A percentile compares a stretch with the other conserved stretches of the same genome.
These are phyloP conservation scores for Clavispora vitiphila DNA, from an alignment of 805 yeast species.

Conservation along the genomic window DNA sequence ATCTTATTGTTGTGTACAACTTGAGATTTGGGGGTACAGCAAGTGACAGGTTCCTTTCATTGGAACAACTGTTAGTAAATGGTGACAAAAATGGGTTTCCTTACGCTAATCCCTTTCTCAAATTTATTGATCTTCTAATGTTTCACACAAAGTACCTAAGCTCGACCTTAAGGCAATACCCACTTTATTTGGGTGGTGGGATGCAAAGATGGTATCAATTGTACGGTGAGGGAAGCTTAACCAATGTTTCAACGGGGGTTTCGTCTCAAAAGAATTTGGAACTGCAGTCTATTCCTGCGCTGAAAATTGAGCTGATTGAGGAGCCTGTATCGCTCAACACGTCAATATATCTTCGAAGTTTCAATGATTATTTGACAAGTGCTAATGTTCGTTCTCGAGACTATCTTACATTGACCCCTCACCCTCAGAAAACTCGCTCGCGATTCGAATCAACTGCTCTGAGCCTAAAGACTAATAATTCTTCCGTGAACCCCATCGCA, in stretches of 20 bases:
- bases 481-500: neutral
- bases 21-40: slow-evolving; percentile 29
- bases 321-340: neutral
- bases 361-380: slow-evolving; percentile 11
- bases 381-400: slow-evolving; percentile 1
- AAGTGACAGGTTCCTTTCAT: slow-evolving; percentile 26
- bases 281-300: neutral
- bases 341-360: slow-evolving; percentile 7
- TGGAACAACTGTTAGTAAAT: slow-evolving; percentile 34
- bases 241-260: neutral
- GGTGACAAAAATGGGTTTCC: slow-evolving; percentile 34
- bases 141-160: slow-evolving; percentile 30
- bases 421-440: neutral
- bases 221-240: slow-evolving; percentile 23
- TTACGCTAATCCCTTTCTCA: slow-evolving; percentile 51
- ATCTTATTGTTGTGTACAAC: slow-evolving; percentile 64
- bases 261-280: neutral
- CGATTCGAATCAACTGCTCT: neutral
- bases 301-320: neutral
- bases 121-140: slow-evolving; percentile 36
- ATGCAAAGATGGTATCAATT: slow-evolving; percentile 27
- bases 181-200: slow-evolving; percentile 35
- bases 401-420: neutral
- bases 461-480: neutral
- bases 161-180: slow-evolving; percentile 27